These are phyloP conservation scores for Phyllosticta citriasiana DNA, from an alignment of 2,329 filamentous ascomycete species.

Conservation along the genomic window DNA sequence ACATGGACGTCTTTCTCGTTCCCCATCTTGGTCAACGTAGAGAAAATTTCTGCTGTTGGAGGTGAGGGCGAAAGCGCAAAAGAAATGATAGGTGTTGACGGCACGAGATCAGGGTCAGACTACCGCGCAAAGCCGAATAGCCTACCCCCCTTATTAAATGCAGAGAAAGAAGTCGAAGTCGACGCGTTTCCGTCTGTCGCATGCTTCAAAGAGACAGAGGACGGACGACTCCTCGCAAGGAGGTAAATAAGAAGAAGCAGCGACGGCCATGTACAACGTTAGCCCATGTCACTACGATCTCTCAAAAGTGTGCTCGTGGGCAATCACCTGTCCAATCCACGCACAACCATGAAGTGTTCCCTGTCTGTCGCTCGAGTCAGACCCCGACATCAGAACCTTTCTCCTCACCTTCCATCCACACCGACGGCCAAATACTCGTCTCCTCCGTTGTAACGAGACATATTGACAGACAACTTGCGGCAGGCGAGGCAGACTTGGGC, in stretches of 20 bases:
- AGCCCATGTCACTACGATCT: background rate
- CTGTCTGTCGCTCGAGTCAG: background rate
- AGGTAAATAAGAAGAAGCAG: background rate
- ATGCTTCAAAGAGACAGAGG: background rate
- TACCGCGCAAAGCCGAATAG: background rate
- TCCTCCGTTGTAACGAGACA: background rate
- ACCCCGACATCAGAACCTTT: background rate
- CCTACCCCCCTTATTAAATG: background rate
- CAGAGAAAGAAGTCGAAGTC: background rate
- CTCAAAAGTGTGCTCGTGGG: background rate
- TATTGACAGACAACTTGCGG: background rate
- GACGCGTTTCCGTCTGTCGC: background rate
- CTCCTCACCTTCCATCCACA: background rate
- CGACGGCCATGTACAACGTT: background rate
- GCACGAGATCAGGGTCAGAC: background rate
- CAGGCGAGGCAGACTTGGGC: background rate
- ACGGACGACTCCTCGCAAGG: background rate
- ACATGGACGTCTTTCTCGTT: conserved; percentile 3
- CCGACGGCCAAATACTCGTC: background rate
- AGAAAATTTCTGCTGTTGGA: background rate
- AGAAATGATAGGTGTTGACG: background rate
- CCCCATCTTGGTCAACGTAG: background rate
- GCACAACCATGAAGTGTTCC: background rate
- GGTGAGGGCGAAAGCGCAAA: background rate
- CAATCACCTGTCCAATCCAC: background rate